Base-by-base conservation (phyloP, 1,284 basidiomycete genomes). In the Ustilago tritici region DNA sequence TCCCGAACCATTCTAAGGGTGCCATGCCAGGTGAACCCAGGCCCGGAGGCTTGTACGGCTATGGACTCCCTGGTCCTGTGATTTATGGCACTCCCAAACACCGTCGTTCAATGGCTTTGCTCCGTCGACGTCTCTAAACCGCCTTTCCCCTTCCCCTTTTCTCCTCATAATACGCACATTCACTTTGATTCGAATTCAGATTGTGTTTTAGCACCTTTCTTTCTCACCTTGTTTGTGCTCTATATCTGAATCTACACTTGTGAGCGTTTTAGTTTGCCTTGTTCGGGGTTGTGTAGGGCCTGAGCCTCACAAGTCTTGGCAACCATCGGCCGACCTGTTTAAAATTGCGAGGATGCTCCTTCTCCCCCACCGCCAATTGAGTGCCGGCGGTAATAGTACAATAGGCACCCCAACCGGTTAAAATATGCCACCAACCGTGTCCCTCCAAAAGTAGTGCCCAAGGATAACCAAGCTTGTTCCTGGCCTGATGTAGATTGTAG, bases 361-460 rank as follows among this genome's bases (percentile, higher is more conserved):
- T 76, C 56, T 81, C 60, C 2, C 79, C 65, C 31, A 79, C 60
- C 0, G 67, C 74, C 52, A 84, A 57, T 7, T 73, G 60, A 40
- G 66, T 63, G 12, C 61, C 67, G 1, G 83, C 76, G 6, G 86
- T 86, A 52, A 88, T 86, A 62, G 88, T 84, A 36, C 86, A 78
- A 75, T 87, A 88, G 2, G 88, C 82, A 4, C 89, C 89, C 53
- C 87, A 87, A 4, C 88, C 88, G 0, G 89, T 89, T 70, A 88
- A 78, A 23, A 89, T 76, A 77, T 89, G 89, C 89, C 89, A 90
- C 86, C 88, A 85, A n/a, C 80, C 84, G 55, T 85, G 84, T 2
- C 84, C 84, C 38, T 85, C 78, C 36, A 84, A 50, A 9, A 83
- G 31, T 0, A 83, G 19, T 9, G 80, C 81, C 23, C 41, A 55